These are phyloP conservation scores for Cercophora newfieldiana DNA, from an alignment of 495 filamentous ascomycete species.

Conservation along the genomic window DNA sequence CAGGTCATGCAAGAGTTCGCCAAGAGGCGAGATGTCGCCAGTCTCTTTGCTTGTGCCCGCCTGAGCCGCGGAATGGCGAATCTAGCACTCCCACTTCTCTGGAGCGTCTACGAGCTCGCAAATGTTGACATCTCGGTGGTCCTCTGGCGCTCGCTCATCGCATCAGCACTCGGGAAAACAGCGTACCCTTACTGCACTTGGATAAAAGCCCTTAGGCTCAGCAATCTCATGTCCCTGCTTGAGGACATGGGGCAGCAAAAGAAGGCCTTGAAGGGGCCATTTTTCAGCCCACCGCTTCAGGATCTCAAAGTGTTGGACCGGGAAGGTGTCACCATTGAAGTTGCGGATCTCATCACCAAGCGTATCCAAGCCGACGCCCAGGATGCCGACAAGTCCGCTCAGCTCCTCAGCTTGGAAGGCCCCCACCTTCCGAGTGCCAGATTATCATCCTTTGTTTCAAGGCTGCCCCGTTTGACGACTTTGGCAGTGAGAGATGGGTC, in stretches of 20 bases:
- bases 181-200: slow-evolving; percentile 70
- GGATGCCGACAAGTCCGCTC: slow-evolving; percentile 28
- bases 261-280: slow-evolving; percentile 29
- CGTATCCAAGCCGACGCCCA: slow-evolving; percentile 38
- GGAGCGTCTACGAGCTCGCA: slow-evolving; percentile 46
- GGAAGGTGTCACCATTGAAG: slow-evolving; percentile 26
- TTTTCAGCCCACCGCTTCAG: slow-evolving; percentile 53
- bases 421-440: slow-evolving; percentile 27
- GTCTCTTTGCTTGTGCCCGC: slow-evolving; percentile 41
- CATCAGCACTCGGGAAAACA: slow-evolving; percentile 64
- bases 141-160: slow-evolving; percentile 68
- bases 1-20: slow-evolving; percentile 60
- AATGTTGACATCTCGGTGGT: slow-evolving; percentile 41
- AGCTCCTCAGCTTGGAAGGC: slow-evolving; percentile 52
- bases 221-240: slow-evolving; percentile 60
- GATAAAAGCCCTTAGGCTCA: slow-evolving; percentile 61
- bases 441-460: slow-evolving; percentile 39
- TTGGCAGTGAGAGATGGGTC: slow-evolving; percentile 60
- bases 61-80: slow-evolving; percentile 50
- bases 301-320: slow-evolving; percentile 29
- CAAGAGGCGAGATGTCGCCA: slow-evolving; percentile 51
- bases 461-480: slow-evolving; percentile 38
- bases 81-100: slow-evolving; percentile 62
- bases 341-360: slow-evolving; percentile 34
- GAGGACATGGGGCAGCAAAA: slow-evolving; percentile 42